A percentile compares a stretch with the other conserved stretches of the same genome.
These are phyloP conservation scores for Paraconiothyrium brasiliense DNA, from an alignment of 2,329 filamentous ascomycete genomes.

Conservation along the genomic window DNA sequence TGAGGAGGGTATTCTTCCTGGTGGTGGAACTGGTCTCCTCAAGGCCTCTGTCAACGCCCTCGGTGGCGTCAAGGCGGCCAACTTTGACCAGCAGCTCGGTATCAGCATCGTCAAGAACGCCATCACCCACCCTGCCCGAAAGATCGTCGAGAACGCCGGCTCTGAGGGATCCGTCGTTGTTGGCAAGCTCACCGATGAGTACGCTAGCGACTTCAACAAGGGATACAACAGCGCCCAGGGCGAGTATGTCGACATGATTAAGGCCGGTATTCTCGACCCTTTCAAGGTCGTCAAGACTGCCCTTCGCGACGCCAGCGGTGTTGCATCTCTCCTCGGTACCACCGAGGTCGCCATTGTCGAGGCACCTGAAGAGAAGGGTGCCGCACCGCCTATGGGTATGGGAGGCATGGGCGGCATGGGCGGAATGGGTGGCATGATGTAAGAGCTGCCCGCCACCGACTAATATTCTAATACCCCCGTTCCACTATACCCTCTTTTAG, in stretches of 20 bases:
- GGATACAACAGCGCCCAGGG: constrained; percentile 96
- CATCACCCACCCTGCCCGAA: constrained; percentile 93
- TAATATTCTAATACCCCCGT: constrained; percentile 41
- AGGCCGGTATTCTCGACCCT: constrained; percentile 94
- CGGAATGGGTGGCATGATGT: constrained; percentile 68
- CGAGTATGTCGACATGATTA: constrained; percentile 99
- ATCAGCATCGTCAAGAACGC: constrained; percentile 97
- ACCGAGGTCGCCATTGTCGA: constrained; percentile 99
- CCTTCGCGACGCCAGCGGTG: constrained; percentile 92
- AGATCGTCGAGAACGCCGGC: constrained; percentile 97
- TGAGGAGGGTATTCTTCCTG: constrained; percentile 98
- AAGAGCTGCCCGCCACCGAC: constrained; percentile 25
- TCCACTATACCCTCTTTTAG: constrained; percentile 47
- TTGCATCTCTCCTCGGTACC: constrained; percentile 95
- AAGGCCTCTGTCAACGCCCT: constrained; percentile 95
- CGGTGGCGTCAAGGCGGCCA: constrained; percentile 80
- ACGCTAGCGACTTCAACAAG: constrained; percentile 92
- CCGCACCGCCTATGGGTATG: constrained; percentile 53
- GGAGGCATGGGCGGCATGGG: constrained; percentile 72
- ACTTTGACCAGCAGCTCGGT: constrained; percentile 99
- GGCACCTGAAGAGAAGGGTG: constrained; percentile 88
- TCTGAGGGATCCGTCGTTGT: constrained; percentile 95
- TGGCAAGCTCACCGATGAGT: constrained; percentile 97
- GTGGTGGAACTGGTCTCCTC: constrained; percentile 96
- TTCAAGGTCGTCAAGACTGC: constrained; percentile 99